Conservation (phyloP, 1,284 basidiomycete species). For the Pseudozyma hubeiensis region DNA sequence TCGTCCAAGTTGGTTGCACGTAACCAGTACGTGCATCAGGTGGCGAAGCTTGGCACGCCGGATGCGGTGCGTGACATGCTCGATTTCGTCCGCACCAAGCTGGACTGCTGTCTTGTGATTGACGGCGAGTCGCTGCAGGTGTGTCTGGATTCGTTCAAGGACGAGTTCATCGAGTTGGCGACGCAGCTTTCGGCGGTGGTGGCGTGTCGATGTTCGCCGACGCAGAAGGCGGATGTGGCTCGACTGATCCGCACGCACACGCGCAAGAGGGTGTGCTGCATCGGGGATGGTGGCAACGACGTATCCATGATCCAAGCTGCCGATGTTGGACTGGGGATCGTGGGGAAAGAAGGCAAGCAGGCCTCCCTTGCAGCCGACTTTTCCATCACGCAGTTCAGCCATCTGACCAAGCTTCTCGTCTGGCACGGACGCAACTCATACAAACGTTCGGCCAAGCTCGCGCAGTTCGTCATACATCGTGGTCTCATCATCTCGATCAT, state of each 20-base stretch:
- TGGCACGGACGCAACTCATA: conserved; percentile 99
- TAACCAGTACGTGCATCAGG: conserved; percentile 97
- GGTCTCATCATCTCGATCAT: conserved; percentile 98
- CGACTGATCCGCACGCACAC: conserved; percentile 88
- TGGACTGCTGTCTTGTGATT: conserved; percentile 97
- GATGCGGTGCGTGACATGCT: conserved; percentile 87
- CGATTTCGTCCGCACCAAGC: conserved; percentile 93
- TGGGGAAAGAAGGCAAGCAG: conserved; percentile 98
- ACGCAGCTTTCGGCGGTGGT: conserved; percentile 96
- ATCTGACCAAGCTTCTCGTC: conserved; percentile 91
- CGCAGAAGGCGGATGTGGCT: conserved; percentile 98
- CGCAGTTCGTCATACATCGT: conserved; percentile 95
- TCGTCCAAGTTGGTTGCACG: conserved; percentile 95
- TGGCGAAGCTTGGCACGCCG: conserved; percentile 85
- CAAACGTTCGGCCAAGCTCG: conserved; percentile 94
- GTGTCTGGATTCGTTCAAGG: conserved; percentile 87
- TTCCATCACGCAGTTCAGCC: conserved; percentile 94
- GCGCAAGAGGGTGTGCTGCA: conserved; percentile 95
- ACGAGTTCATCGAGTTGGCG: conserved; percentile 93
- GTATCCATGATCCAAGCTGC: conserved; percentile 97
- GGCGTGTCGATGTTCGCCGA: conserved; percentile 96
- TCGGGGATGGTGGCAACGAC: conserved; percentile 94
- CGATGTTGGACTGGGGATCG: conserved; percentile 94
- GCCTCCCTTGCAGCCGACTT: conserved; percentile 98
- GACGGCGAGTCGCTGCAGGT: conserved; percentile 98